Percentiles rank a stretch among this genome's conserved stretches.
phyloP scores from a whole-genome alignment of 352 stramenopile species.

The Phytophthora cajani region DNA sequence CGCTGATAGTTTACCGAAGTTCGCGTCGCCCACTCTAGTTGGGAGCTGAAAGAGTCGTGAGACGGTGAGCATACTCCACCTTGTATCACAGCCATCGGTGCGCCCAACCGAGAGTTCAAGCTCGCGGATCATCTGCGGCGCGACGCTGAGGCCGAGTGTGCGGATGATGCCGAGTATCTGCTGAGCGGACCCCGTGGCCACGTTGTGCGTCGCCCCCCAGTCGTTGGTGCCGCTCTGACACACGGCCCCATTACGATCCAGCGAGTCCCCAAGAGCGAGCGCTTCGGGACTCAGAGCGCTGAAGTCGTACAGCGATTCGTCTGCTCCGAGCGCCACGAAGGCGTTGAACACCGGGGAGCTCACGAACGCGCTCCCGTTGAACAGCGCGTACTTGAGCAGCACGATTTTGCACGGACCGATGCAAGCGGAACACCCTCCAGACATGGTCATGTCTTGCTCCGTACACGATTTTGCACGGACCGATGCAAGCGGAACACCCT shows the following conservation, averaged over 20 bases:
- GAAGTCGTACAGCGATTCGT: constrained; percentile 16
- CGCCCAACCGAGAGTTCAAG: constrained; percentile 8
- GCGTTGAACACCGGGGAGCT: constrained; percentile 23
- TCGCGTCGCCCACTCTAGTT: not conserved
- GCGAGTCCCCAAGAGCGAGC: constrained; percentile 7
- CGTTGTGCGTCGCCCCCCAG: constrained; percentile 18
- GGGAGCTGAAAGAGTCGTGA: constrained; percentile 12
- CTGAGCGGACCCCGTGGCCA: constrained; percentile 11
- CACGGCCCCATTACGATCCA: constrained; percentile 19
- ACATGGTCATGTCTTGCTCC: constrained; percentile 18
- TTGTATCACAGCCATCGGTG: not conserved
- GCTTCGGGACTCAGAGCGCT: constrained; percentile 9
- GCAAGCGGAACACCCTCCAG: constrained; percentile 15
- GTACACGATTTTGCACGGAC: constrained; percentile 22
- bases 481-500: constrained; percentile 17
- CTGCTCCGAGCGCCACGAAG: constrained; percentile 4
- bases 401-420: constrained; percentile 24
- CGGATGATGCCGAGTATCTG: constrained; percentile 13
- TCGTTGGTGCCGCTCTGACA: constrained; percentile 32
- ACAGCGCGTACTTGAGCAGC: constrained; percentile 26
- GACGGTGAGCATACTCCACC: constrained; percentile 3
- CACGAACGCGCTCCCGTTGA: constrained; percentile 15
- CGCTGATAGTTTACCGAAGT: constrained; percentile 16
- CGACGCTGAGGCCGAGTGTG: constrained; percentile 1
- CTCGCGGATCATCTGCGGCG: constrained; percentile 13